Conservation (phyloP, 345 rosid species). For the Salix dunnii region DNA sequence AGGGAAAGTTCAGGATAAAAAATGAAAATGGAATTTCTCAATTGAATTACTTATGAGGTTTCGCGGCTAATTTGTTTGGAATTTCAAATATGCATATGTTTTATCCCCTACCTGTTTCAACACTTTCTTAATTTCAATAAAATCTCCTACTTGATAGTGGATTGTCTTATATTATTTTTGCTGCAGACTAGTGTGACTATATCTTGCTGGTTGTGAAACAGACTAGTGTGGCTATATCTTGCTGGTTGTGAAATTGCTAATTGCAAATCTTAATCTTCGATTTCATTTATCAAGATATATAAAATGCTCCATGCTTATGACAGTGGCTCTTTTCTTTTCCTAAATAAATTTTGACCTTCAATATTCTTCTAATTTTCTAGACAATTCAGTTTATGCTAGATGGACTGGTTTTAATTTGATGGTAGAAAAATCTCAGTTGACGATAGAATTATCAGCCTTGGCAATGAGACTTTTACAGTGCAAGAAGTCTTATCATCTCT, state of each 20-base stretch:
- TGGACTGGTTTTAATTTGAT: background rate
- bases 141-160: background rate
- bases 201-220: background rate
- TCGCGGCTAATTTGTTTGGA: background rate
- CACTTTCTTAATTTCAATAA: background rate
- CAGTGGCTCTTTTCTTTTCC: background rate
- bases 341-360: too few relatives aligned
- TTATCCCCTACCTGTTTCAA: background rate
- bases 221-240: background rate
- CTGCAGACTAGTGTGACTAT: background rate
- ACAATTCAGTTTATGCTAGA: background rate
- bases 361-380: background rate
- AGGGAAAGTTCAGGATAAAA: background rate
- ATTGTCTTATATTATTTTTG: background rate
- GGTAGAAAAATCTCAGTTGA: background rate
- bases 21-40: background rate
- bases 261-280: background rate
- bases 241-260: background rate
- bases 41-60: background rate
- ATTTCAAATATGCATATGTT: background rate
- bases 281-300: background rate
- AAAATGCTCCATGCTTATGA: background rate
- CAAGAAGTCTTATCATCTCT: background rate
- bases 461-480: background rate
- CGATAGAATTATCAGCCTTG: background rate